A percentile compares a stretch with the other conserved stretches of the same genome.
Evolutionary conservation across 1,284 basidiomycete species (phyloP).

Genomic region (Coniferiporia sulphurascens): DNA sequence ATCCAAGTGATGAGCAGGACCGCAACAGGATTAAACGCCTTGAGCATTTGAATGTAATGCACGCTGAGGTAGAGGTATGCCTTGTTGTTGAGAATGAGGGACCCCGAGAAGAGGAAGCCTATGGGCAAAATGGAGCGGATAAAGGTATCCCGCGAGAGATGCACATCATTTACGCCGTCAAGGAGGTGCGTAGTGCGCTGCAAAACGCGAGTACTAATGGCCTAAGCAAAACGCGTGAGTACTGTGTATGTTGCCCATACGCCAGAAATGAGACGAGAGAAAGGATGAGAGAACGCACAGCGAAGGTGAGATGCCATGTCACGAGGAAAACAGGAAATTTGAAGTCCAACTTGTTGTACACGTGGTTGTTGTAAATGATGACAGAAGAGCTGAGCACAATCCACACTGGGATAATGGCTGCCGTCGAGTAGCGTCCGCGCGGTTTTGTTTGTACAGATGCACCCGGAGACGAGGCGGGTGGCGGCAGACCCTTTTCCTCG

Average conservation of each 20-base stretch:
- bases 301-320: conserved; percentile 83
- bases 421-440: conserved; percentile 50
- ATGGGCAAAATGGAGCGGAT: conserved; percentile 89
- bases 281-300: conserved; percentile 47
- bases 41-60: conserved; percentile 97
- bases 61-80: conserved; percentile 91
- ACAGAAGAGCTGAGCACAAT: conserved; percentile 87
- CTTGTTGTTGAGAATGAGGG: conserved; percentile 89
- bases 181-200: conserved; percentile 85
- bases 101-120: conserved; percentile 87
- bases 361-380: conserved; percentile 96
- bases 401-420: conserved; percentile 81
- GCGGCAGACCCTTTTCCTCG: conserved; percentile 28
- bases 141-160: conserved; percentile 81
- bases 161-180: conserved; percentile 86
- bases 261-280: conserved; percentile 19
- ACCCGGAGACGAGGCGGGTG: conserved; percentile 49
- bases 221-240: conserved; percentile 38
- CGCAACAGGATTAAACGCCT: conserved; percentile 96
- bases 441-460: conserved; percentile 31
- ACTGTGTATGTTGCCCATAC: background rate
- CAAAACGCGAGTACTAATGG: conserved; percentile 85
- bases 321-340: conserved; percentile 85
- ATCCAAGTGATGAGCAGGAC: conserved; percentile 93
- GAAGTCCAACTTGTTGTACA: conserved; percentile 83